phyloP scores from a whole-genome alignment of 495 filamentous ascomycete genomes.

The Staphylotrichum longicolle region DNA sequence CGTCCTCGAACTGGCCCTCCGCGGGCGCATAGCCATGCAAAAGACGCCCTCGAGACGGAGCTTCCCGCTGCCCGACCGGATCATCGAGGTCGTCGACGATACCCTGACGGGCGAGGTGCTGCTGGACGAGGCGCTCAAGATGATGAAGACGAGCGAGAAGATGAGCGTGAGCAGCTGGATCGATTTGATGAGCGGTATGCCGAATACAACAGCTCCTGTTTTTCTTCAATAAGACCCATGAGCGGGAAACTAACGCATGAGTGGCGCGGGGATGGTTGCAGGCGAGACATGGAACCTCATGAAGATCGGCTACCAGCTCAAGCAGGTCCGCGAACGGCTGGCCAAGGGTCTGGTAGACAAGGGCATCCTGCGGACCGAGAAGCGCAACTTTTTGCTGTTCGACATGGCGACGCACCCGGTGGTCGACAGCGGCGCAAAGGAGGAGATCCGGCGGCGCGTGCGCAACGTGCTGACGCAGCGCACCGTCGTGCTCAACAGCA shows the following conservation, averaged over 20 bases:
- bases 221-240: not conserved
- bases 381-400: constrained; percentile 98
- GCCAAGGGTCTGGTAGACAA: constrained; percentile 99
- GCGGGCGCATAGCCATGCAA: constrained; percentile 97
- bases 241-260: too few species aligned
- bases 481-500: constrained; percentile 82
- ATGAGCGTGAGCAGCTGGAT: constrained; percentile 99
- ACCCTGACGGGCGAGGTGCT: constrained; percentile 96
- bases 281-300: constrained; percentile 99
- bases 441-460: constrained; percentile 89
- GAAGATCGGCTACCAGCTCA: constrained; percentile 99
- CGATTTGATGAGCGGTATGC: constrained; percentile 92
- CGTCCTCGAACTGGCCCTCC: constrained; percentile 93
- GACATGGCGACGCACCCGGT: constrained; percentile 99
- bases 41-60: constrained; percentile 90
- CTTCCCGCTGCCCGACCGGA: constrained; percentile 85
- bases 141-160: constrained; percentile 99
- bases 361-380: constrained; percentile 96
- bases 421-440: constrained; percentile 93
- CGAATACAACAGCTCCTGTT: not conserved
- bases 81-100: constrained; percentile 96
- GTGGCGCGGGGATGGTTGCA: constrained; percentile 32
- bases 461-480: constrained; percentile 89
- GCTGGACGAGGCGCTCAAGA: constrained; percentile 96
- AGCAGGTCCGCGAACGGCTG: constrained; percentile 96